phyloP scores from a whole-genome alignment of 2,329 filamentous ascomycete genomes.

The Harringtonia aguacate region DNA sequence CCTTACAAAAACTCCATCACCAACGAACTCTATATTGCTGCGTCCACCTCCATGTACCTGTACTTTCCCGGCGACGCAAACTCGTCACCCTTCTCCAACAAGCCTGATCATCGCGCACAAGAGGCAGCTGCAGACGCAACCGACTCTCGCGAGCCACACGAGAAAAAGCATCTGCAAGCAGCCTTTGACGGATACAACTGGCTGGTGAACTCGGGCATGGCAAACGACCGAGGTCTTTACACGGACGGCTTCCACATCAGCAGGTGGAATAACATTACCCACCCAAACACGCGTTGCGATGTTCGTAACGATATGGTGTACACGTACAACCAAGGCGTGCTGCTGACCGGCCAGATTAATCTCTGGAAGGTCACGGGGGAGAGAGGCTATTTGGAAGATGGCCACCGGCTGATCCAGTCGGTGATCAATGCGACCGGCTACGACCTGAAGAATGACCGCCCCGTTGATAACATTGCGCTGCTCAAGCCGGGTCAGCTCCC shows the following conservation, averaged over 20 bases:
- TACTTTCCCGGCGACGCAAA: conserved; percentile 76
- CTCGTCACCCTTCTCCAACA: conserved; percentile 50
- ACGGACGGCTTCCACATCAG: conserved; percentile 83
- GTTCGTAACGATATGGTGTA: conserved; percentile 79
- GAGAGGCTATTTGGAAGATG: conserved; percentile 62
- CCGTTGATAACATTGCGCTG: conserved; percentile 27
- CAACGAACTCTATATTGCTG: conserved; percentile 80
- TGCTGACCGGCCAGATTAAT: conserved; percentile 71
- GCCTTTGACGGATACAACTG: conserved; percentile 72
- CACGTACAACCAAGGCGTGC: conserved; percentile 90
- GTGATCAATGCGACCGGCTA: conserved; percentile 75
- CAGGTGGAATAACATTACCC: conserved; percentile 46
- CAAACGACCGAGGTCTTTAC: conserved; percentile 62
- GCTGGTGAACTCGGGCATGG: conserved; percentile 74
- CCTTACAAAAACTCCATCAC: conserved; percentile 97
- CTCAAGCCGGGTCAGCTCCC: conserved; percentile 28
- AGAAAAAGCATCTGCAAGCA: conserved; percentile 58
- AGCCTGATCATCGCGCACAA: conserved; percentile 3
- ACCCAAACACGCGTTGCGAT: conserved; percentile 65
- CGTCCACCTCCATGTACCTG: conserved; percentile 80
- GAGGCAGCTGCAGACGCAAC: conserved; percentile 3
- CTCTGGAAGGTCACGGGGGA: conserved; percentile 71
- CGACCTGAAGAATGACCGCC: conserved; percentile 32
- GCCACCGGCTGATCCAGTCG: conserved; percentile 62
- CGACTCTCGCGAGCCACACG: conserved; percentile 21